Evolutionary conservation across 371 early-diverging fungal species (phyloP), one percentile per base, ranked within the genome.

Genomic region (Mucor lusitanicus): DNA sequence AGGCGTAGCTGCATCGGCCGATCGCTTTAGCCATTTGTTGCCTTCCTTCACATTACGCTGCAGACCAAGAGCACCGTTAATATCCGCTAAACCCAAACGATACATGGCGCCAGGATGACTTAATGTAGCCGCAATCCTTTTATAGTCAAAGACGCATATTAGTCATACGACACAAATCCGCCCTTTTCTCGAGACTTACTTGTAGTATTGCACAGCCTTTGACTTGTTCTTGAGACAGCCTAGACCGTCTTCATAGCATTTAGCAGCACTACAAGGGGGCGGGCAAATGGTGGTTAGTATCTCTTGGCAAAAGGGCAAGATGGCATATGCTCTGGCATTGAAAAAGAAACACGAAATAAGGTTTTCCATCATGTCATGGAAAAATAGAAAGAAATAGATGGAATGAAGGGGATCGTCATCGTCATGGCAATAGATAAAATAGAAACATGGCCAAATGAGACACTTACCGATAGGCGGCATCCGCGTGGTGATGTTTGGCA

Each of bases 51-150:
- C 74, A 56, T 88, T 89, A 33, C 76, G 73, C 15, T 79, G 63
- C 33, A 88, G 66, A 9, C 90, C 89, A 6, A 92, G 81, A 28
- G 87, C 86, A 17, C 93, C 92, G 39, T 87, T 82, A 25, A 92
- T 82, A 42, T 88, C 82, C 7, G 90, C 90, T 50, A 90, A 74
- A 12, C 90, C 92, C 25, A 91, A 68, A 28, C 90, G 78, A 72
- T 89, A 90, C 87, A 91, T 87, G 30, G 91, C 90, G 21, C 89
- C 90, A 0, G 90, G 87, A 72, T 91, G 90, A 67, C 87, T 87
- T 23, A 89, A 73, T 15, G 88, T 83, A 0, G 90, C 88, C 8
- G 91, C 88, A 54, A 72, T 42, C 33, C 62, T 39, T 28, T 48
- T 56, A 46, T 59, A 40, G 15, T 30, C 4, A 37, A 37, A 37